Percentiles rank a stretch among this genome's conserved stretches.
These are phyloP conservation scores for Infundibulicybe gibba DNA, from an alignment of 768 basidiomycete species.

Conservation along the genomic window DNA sequence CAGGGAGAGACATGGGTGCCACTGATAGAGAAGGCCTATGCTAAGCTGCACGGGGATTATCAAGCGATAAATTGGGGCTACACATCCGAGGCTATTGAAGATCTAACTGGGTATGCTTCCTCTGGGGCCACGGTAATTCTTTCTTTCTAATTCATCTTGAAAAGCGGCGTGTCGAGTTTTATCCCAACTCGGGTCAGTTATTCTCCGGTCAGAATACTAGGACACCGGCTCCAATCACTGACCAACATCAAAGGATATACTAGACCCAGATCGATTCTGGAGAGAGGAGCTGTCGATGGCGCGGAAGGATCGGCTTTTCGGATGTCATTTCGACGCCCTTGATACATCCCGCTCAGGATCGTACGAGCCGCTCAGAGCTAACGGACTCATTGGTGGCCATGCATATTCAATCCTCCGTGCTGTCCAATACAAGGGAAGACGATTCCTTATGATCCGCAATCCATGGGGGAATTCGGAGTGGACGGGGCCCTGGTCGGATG, in stretches of 20 bases:
- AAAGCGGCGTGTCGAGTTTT: constrained; percentile 40
- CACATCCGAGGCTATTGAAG: constrained; percentile 48
- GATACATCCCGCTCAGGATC: constrained; percentile 21
- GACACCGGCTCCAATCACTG: background rate
- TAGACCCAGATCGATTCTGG: constrained; percentile 51
- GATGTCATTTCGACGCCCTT: constrained; percentile 40
- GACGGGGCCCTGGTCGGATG: constrained; percentile 40
- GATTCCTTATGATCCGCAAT: constrained; percentile 41
- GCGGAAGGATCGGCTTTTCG: constrained; percentile 50
- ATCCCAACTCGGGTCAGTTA: constrained; percentile 10
- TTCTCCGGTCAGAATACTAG: background rate
- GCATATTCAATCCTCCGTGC: constrained; percentile 41
- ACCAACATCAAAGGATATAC: constrained; percentile 29
- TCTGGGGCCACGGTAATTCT: background rate
- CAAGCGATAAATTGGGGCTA: constrained; percentile 29
- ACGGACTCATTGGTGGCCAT: constrained; percentile 31
- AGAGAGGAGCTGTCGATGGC: constrained; percentile 46
- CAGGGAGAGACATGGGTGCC: constrained; percentile 55
- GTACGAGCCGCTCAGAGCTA: constrained; percentile 14
- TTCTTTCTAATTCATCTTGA: background rate
- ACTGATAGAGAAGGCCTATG: constrained; percentile 58
- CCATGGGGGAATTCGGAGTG: constrained; percentile 40
- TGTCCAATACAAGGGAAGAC: constrained; percentile 33
- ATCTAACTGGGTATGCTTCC: constrained; percentile 47
- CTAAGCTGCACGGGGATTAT: constrained; percentile 50